Conservation (phyloP, 495 filamentous ascomycete genomes). For the Neurospora tetraspora region DNA sequence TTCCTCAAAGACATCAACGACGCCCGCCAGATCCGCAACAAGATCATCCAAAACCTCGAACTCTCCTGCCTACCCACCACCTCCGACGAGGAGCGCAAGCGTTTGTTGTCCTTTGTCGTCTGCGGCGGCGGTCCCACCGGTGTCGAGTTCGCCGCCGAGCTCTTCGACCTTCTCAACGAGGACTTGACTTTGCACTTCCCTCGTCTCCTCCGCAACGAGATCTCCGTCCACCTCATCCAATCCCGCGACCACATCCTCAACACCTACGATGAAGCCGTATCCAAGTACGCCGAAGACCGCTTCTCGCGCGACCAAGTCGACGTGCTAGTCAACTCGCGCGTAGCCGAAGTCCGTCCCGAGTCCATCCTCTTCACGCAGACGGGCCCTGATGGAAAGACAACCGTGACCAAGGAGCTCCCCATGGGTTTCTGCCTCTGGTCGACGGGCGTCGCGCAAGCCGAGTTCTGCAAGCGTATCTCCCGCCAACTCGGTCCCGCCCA, state of each 20-base stretch:
- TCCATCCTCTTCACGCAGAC: slow-evolving; percentile 83
- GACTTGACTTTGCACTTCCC: slow-evolving; percentile 80
- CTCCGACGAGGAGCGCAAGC: slow-evolving; percentile 73
- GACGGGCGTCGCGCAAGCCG: slow-evolving; percentile 84
- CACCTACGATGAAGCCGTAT: slow-evolving; percentile 94
- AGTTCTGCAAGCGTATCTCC: slow-evolving; percentile 65
- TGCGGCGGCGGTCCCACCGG: slow-evolving; percentile 94
- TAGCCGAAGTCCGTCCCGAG: slow-evolving; percentile 76
- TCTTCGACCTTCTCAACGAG: slow-evolving; percentile 94
- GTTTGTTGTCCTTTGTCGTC: slow-evolving; percentile 87
- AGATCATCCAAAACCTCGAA: slow-evolving; percentile 87
- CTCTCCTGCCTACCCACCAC: slow-evolving; percentile 89
- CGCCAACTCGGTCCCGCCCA: slow-evolving; percentile 61
- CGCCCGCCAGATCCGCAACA: slow-evolving; percentile 78
- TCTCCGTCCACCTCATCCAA: slow-evolving; percentile 95
- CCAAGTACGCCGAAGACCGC: slow-evolving; percentile 80
- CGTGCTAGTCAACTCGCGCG: slow-evolving; percentile 81
- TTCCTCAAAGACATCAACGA: slow-evolving; percentile 93
- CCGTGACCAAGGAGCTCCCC: slow-evolving; percentile 81
- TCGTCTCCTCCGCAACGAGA: slow-evolving; percentile 83
- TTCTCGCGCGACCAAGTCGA: slow-evolving; percentile 88
- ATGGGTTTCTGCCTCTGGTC: slow-evolving; percentile 98
- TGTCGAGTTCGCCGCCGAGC: slow-evolving; percentile 93
- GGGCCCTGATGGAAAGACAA: slow-evolving; percentile 51
- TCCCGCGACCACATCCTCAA: slow-evolving; percentile 91